Conservation (phyloP, 2,329 filamentous ascomycete species). For the Colletotrichum nymphaeae region DNA sequence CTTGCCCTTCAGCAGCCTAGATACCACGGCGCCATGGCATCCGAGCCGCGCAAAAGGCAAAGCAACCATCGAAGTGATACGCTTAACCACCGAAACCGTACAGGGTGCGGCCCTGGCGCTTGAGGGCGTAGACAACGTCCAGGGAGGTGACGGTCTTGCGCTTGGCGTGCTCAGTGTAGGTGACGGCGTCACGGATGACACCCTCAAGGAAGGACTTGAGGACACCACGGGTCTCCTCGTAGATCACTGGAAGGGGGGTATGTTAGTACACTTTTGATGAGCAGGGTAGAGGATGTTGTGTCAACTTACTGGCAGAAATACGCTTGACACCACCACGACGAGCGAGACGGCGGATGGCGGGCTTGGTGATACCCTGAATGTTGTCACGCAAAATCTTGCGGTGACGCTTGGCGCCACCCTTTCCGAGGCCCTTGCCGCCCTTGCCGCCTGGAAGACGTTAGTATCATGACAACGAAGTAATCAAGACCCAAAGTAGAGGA, state of each 20-base stretch:
- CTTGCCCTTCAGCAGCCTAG: not conserved
- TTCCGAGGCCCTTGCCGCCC: constrained; percentile 97
- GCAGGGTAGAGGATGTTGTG: rapidly evolving
- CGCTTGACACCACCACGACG: constrained; percentile 99
- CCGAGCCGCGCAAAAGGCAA: not conserved
- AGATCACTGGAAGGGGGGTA: constrained; percentile 67
- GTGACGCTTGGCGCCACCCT: constrained; percentile 98
- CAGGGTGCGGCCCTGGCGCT: constrained; percentile 79
- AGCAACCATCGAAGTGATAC: constrained; percentile 28
- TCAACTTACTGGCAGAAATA: constrained; percentile 89
- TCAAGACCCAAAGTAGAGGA: not conserved
- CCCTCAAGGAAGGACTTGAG: constrained; percentile 83
- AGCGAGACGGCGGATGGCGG: constrained; percentile 96
- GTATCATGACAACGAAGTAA: not conserved
- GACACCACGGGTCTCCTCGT: constrained; percentile 82
- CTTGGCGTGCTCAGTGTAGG: constrained; percentile 85
- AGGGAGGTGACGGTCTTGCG: constrained; percentile 82
- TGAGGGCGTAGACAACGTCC: constrained; percentile 75
- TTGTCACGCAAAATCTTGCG: constrained; percentile 99
- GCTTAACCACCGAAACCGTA: constrained; percentile 91
- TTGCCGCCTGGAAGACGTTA: constrained; percentile 76
- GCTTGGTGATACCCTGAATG: constrained; percentile 99
- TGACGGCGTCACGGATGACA: constrained; percentile 82
- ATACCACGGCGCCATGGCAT: constrained; percentile 16
- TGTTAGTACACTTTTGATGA: constrained; percentile 31